A percentile compares a stretch with the other conserved stretches of the same genome.
Conservation (phyloP, 2,329 filamentous ascomycete species). For the Colletotrichum kahawae region DNA sequence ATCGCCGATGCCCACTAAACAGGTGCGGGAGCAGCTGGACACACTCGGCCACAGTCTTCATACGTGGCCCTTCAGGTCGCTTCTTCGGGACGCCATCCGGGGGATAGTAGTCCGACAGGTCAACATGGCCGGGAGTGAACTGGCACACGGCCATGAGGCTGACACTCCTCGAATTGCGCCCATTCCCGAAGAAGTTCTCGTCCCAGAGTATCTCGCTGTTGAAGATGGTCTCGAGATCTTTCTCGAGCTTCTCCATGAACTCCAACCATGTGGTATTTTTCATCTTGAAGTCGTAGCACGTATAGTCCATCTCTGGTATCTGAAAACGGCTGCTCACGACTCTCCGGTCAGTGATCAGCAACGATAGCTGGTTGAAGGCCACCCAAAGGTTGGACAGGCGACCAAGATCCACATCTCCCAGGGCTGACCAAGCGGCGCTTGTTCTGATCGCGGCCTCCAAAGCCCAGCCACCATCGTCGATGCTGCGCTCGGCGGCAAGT, state of each 20-base stretch:
- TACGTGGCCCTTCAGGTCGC: not conserved
- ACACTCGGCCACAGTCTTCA: not conserved
- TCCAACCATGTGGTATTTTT: not conserved
- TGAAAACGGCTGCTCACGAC: not conserved
- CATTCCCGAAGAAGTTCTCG: not conserved
- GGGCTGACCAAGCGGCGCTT: not conserved
- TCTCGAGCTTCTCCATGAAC: not conserved
- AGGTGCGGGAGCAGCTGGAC: not conserved
- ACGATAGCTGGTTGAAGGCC: not conserved
- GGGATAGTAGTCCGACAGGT: not conserved
- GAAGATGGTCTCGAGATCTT: not conserved
- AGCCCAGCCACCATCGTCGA: not conserved
- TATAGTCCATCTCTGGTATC: not conserved
- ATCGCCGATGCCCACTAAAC: not conserved
- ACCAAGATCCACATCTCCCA: not conserved
- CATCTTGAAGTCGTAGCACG: not conserved
- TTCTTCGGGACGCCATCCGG: not conserved
- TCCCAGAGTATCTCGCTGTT: not conserved
- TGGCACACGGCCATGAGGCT: not conserved
- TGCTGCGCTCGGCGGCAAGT: not conserved
- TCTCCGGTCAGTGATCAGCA: not conserved
- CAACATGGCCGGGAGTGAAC: not conserved
- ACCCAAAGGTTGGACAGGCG: not conserved
- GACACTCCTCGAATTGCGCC: not conserved
- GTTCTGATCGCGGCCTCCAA: not conserved